These are phyloP conservation scores for Avicennia marina DNA, from an alignment of 257 asterid genomes.

Conservation along the genomic window DNA sequence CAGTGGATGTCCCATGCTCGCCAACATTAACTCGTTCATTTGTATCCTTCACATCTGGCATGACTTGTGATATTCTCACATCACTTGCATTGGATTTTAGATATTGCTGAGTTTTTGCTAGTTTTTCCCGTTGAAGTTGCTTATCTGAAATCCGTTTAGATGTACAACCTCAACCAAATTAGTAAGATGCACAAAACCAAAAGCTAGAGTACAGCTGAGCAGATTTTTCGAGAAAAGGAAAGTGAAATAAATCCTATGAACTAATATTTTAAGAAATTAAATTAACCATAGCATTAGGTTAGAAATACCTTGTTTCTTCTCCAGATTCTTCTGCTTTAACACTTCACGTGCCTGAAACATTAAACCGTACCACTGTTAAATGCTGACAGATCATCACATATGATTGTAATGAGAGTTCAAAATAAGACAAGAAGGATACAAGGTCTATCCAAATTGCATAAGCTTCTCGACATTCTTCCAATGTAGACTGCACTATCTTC, in stretches of 20 bases:
- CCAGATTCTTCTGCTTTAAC: slow-evolving; percentile 72
- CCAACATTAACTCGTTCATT: slow-evolving; percentile 20
- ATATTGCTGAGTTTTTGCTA: slow-evolving; percentile 16
- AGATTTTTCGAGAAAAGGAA: too few species aligned
- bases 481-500: slow-evolving; percentile 89
- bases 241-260: too few species aligned
- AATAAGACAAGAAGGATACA: slow-evolving; percentile 34
- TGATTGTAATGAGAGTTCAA: slow-evolving; percentile 1
- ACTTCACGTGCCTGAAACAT: slow-evolving; percentile 76
- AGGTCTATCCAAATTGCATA: slow-evolving; percentile 75
- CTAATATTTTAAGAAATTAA: too few species aligned
- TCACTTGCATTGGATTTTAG: slow-evolving; percentile 26
- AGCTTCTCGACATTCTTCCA: slow-evolving; percentile 88
- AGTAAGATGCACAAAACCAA: slow-evolving; percentile 7
- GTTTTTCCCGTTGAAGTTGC: slow-evolving; percentile 34
- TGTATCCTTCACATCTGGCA: slow-evolving; percentile 27
- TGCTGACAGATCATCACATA: slow-evolving; percentile 12
- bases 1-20: slow-evolving; percentile 33
- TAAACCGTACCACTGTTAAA: slow-evolving; percentile 13
- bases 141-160: slow-evolving; percentile 32
- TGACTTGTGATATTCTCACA: slow-evolving; percentile 20
- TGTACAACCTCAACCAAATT: slow-evolving; percentile 21
- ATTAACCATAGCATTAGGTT: too few species aligned
- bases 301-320: slow-evolving; percentile 63
- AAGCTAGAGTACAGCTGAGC: background rate